A percentile compares a stretch with the other conserved stretches of the same genome.
Conservation (phyloP, 2,329 filamentous ascomycete species). For the Fusarium sp. region DNA sequence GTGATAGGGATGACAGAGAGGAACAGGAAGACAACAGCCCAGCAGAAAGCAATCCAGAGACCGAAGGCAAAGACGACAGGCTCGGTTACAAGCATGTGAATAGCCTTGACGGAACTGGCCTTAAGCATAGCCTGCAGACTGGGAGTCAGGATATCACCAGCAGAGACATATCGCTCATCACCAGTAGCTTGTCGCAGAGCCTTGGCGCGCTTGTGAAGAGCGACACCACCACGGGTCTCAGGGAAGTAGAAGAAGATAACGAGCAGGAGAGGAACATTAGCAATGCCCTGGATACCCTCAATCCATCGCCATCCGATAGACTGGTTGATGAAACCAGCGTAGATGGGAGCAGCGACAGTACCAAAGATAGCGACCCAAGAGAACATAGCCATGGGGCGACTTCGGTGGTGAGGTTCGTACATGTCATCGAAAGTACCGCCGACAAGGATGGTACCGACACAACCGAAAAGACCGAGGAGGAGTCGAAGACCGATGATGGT, state of each 20-base stretch:
- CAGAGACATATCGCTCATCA: constrained; percentile 39
- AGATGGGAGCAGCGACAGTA: constrained; percentile 39
- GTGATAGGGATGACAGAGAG: constrained; percentile 41
- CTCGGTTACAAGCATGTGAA: constrained; percentile 42
- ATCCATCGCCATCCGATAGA: constrained; percentile 42
- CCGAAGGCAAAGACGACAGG: constrained; percentile 44
- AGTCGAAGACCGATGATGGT: constrained; percentile 41
- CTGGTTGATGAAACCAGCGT: constrained; percentile 40
- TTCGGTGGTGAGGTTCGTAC: constrained; percentile 41
- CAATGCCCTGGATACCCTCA: constrained; percentile 40
- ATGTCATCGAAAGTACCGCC: constrained; percentile 43
- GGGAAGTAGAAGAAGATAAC: constrained; percentile 41
- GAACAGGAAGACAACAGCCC: constrained; percentile 43
- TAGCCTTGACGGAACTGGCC: constrained; percentile 41
- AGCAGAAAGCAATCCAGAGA: constrained; percentile 44
- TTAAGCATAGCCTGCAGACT: constrained; percentile 41
- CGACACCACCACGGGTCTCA: constrained; percentile 38
- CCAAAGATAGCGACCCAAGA: constrained; percentile 42
- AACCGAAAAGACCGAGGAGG: constrained; percentile 40
- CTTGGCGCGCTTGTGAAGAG: constrained; percentile 39
- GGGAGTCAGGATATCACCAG: constrained; percentile 38
- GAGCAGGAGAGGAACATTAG: constrained; percentile 34
- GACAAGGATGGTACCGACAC: constrained; percentile 41
- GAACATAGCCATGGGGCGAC: constrained; percentile 44
- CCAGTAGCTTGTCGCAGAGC: constrained; percentile 40